Evolutionary conservation across 352 stramenopile species (phyloP).

Genomic region (Peronospora tabacina): DNA sequence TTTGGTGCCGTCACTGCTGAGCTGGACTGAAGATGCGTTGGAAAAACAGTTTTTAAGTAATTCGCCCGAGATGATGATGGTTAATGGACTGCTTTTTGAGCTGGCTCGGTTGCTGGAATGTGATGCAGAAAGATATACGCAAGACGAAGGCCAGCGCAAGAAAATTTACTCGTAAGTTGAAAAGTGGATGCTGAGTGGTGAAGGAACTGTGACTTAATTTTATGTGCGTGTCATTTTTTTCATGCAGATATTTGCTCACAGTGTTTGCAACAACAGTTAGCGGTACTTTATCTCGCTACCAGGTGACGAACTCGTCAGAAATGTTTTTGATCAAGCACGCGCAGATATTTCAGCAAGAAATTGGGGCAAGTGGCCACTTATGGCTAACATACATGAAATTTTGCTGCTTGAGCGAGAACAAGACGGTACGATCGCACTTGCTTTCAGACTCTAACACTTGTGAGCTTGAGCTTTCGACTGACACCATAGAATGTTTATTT

Average conservation of each 20-base stretch:
- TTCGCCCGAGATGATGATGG: slow-evolving; percentile 63
- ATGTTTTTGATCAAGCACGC: slow-evolving; percentile 45
- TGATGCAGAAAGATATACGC: slow-evolving; percentile 42
- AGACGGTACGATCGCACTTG: slow-evolving; percentile 37
- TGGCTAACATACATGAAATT: slow-evolving; percentile 74
- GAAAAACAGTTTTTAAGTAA: slow-evolving; percentile 69
- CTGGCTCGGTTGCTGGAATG: slow-evolving; percentile 48
- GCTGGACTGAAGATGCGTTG: slow-evolving; percentile 62
- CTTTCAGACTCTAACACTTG: background rate
- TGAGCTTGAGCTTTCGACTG: background rate
- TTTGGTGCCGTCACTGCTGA: slow-evolving; percentile 29
- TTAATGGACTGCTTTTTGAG: slow-evolving; percentile 59
- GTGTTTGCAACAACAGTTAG: slow-evolving; percentile 52
- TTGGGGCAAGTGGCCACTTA: slow-evolving; percentile 37
- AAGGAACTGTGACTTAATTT: slow-evolving; percentile 4
- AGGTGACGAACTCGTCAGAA: slow-evolving; percentile 56
- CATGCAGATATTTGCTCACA: slow-evolving; percentile 44
- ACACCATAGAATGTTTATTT: background rate
- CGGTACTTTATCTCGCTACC: slow-evolving; percentile 55
- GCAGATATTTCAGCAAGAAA: slow-evolving; percentile 38
- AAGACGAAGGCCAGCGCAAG: slow-evolving; percentile 30
- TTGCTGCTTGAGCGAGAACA: slow-evolving; percentile 57
- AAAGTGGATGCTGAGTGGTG: background rate
- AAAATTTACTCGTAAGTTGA: slow-evolving; percentile 60
- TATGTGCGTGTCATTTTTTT: slow-evolving; percentile 5